Evolutionary conservation across 148 eudicot species (phyloP), one percentile per base, ranked within the genome.

Genomic region (Spergularia marina): DNA sequence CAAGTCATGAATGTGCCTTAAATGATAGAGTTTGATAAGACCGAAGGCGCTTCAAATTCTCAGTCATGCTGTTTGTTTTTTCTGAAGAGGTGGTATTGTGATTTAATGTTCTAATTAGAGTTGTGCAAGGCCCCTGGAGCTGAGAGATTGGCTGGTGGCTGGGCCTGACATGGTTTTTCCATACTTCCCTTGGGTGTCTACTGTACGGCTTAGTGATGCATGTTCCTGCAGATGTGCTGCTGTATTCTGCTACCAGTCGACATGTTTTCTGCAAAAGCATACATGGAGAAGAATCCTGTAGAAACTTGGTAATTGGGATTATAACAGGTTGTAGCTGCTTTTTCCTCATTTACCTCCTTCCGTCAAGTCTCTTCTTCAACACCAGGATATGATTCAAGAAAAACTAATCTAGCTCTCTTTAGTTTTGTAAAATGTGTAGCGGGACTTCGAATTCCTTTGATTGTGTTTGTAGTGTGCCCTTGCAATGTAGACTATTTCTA

Each of bases 1-100:
- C 98, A 94, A 84, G 97, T 94, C 60, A 89, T 91, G 84, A 94
- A 91, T 79, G 97, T 94, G 25, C 98, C 98, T 14, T 91, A 65
- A 91, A 68, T 53, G n/a, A 10, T 4, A 13, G 58, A 17, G 60
- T 65, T 65, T 21, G 11, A 51, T 51, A 39, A 21, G 7, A 25
- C 51, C 1, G 23, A 68, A 15, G 17, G 9, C 30, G n/a, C 71
- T 68, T 17, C 23, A 5, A 18, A 11, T 21, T 21, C 3, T 18
- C 34, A 6, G 53, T 47, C 65, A 16, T 62, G 14, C 4, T 12
- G 17, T 21, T 47, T 49, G 49, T 5, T 20, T 49, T 8, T 68
- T 68, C 11, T 51, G 36, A 12, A 21, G 71, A 20, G 23, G 16
- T 49, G 36, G 71, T 47, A 13, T 12, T 68, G 55, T 68, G 49